Conservation (phyloP, 106 monocot species). For the Alisma plantagoaquatica region DNA sequence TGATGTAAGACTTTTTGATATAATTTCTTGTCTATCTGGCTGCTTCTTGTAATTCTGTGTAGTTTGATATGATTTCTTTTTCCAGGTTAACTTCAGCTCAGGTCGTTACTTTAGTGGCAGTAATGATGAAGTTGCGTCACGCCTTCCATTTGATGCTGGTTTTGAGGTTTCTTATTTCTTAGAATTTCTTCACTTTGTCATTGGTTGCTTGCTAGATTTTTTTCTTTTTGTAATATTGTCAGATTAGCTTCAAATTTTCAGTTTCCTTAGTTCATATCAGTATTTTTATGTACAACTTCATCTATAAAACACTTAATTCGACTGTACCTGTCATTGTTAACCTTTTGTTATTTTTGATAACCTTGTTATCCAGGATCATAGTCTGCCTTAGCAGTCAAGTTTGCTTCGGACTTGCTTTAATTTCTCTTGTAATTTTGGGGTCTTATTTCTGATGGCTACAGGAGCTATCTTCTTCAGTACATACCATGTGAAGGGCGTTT, state of each 20-base stretch:
- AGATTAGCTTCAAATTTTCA: not conserved
- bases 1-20: constrained; percentile 89
- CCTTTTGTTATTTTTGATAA: too few species aligned
- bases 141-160: constrained; percentile 92
- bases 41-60: not conserved
- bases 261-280: not conserved
- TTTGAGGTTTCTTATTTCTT: constrained; percentile 99
- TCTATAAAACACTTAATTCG: too few species aligned
- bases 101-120: constrained; percentile 75
- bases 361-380: too few species aligned
- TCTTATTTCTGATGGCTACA: too few species aligned
- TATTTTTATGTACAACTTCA: too few species aligned
- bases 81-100: constrained; percentile 92
- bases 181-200: not conserved
- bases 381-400: too few species aligned
- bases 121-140: constrained; percentile 28
- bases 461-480: too few species aligned
- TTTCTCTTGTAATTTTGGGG: too few species aligned
- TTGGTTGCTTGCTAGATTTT: not conserved
- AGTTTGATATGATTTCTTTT: not conserved
- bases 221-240: not conserved
- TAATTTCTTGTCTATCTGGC: not conserved
- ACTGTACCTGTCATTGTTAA: too few species aligned
- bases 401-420: too few species aligned
- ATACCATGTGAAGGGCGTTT: too few species aligned